phyloP scores from a whole-genome alignment of 2,329 filamentous ascomycete genomes.

The Colletotrichum neosansevieriae region DNA sequence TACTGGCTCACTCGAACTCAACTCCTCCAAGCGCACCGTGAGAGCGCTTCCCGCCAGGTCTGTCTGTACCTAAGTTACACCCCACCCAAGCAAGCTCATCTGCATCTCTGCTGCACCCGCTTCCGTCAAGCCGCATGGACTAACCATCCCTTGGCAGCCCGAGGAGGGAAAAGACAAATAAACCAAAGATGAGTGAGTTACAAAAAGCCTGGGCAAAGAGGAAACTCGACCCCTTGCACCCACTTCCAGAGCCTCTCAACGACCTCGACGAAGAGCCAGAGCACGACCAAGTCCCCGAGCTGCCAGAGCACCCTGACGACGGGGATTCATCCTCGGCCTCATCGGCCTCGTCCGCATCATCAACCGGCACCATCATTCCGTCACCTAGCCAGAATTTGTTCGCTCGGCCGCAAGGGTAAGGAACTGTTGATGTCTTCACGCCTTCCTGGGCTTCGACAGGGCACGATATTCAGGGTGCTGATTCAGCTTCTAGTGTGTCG shows the following conservation, averaged over 20 bases:
- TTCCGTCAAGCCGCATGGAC: conserved; percentile 16
- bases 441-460: too few relatives aligned
- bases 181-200: conserved; percentile 79
- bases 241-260: conserved; percentile 63
- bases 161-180: background rate
- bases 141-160: conserved; percentile 13
- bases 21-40: background rate
- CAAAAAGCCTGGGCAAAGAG: conserved; percentile 83
- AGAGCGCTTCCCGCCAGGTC: background rate
- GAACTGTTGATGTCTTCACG: conserved; percentile 35
- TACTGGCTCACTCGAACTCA: background rate
- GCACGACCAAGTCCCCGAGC: conserved; percentile 58
- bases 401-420: conserved; percentile 76
- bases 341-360: conserved; percentile 77
- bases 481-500: conserved; percentile 29
- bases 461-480: background rate
- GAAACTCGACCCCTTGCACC: conserved; percentile 72
- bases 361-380: conserved; percentile 90
- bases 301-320: conserved; percentile 62
- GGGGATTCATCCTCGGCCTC: conserved; percentile 82
- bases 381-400: conserved; percentile 80
- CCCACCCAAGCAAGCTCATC: background rate
- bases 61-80: background rate
- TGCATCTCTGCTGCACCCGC: conserved; percentile 4
- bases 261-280: conserved; percentile 67